Conservation (phyloP, 2,329 filamentous ascomycete species). For the Aspergillus fischeri region DNA sequence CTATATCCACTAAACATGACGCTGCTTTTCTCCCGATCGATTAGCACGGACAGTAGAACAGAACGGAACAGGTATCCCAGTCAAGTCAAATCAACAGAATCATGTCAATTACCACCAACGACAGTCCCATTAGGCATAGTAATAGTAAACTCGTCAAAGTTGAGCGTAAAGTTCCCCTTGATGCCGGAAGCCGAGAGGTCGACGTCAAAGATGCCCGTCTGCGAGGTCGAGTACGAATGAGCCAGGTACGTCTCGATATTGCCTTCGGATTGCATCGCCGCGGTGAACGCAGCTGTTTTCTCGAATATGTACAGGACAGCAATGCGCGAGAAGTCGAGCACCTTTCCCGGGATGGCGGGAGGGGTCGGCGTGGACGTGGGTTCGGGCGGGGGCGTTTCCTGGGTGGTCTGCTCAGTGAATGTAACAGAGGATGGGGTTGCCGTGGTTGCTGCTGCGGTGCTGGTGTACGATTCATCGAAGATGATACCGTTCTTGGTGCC, state of each 20-base stretch:
- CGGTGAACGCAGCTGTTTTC: constrained; percentile 28
- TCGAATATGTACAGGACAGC: constrained; percentile 41
- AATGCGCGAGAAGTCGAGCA: constrained; percentile 34
- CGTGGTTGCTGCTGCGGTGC: constrained; percentile 16
- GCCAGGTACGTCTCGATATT: constrained; percentile 30
- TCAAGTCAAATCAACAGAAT: neutral
- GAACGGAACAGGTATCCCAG: neutral
- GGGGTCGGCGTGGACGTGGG: constrained; percentile 7
- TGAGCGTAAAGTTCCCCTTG: constrained; percentile 26
- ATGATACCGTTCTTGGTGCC: constrained; percentile 37
- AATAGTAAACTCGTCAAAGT: constrained; percentile 36
- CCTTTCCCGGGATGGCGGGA: constrained; percentile 14
- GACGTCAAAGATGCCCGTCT: constrained; percentile 18
- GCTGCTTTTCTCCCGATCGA: neutral
- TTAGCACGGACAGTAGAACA: neutral
- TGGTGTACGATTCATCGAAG: constrained; percentile 23
- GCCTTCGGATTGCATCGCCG: constrained; percentile 26
- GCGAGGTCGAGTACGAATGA: constrained; percentile 20
- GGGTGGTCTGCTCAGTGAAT: neutral
- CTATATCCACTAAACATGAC: neutral
- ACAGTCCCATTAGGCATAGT: constrained; percentile 26
- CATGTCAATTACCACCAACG: constrained; percentile 18
- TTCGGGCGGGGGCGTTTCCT: neutral
- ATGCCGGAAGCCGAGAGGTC: constrained; percentile 17
- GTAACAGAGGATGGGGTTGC: constrained; percentile 5